Evolutionary conservation across 441 rosid species (phyloP).

Genomic region (Geranium incanum): DNA sequence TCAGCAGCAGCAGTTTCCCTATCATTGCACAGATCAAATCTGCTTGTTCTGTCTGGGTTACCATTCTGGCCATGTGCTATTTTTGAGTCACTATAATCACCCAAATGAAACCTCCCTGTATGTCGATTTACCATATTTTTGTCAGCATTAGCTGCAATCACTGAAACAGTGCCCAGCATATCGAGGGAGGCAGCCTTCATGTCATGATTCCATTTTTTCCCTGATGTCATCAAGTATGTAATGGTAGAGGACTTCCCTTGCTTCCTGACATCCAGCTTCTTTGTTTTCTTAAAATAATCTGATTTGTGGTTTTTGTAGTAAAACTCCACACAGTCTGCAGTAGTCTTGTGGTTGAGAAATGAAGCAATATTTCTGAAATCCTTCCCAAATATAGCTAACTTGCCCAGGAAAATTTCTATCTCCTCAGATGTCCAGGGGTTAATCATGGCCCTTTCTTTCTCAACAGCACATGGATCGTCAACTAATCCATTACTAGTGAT

Average conservation of each 20-base stretch:
- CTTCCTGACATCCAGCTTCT: constrained; percentile 47
- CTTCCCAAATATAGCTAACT: constrained; percentile 73
- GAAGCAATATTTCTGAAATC: constrained; percentile 81
- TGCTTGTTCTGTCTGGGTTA: constrained; percentile 43
- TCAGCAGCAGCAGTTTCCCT: constrained; percentile 78
- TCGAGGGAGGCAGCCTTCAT: constrained; percentile 69
- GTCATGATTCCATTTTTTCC: constrained; percentile 65
- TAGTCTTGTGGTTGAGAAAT: constrained; percentile 79
- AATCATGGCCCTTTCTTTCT: constrained; percentile 79
- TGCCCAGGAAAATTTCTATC: constrained; percentile 62
- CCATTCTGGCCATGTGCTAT: constrained; percentile 34
- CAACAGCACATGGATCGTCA: constrained; percentile 84
- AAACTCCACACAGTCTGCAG: constrained; percentile 94
- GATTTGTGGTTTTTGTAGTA: constrained; percentile 98
- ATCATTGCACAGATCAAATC: constrained; percentile 46
- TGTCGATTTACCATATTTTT: constrained; percentile 31
- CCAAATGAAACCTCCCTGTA: constrained; percentile 39
- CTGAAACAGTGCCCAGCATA: constrained; percentile 71
- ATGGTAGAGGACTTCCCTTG: constrained; percentile 51
- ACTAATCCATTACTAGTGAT: constrained; percentile 70
- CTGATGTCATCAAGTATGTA: constrained; percentile 60
- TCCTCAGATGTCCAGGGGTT: constrained; percentile 90
- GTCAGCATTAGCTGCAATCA: constrained; percentile 64
- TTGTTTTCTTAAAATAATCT: constrained; percentile 73
- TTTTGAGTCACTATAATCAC: constrained; percentile 44